phyloP scores from a whole-genome alignment of 306 rosid genomes.

The Luffa aegyptiaca region DNA sequence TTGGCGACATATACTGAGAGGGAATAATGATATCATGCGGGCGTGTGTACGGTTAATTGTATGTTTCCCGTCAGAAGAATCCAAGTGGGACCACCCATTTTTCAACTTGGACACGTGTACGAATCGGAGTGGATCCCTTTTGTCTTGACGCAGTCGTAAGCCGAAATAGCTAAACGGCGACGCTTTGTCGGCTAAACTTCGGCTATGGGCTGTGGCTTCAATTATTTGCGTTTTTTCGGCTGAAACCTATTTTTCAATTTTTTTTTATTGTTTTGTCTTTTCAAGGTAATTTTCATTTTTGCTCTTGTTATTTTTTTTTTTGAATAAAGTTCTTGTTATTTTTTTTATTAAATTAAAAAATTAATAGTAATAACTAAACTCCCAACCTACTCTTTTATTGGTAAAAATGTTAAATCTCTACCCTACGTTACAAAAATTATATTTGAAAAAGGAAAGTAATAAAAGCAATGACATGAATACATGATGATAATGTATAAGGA shows the following conservation, averaged over 20 bases:
- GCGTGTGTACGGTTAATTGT: conserved; percentile 26
- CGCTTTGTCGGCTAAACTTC: not conserved
- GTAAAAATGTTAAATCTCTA: no score
- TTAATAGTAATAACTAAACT: no score
- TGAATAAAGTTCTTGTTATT: no score
- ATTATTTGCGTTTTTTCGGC: not conserved
- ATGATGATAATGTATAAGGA: not conserved
- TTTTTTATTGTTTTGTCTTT: no score
- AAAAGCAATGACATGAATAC: not conserved
- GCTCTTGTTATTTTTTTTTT: no score
- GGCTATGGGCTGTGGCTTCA: not conserved
- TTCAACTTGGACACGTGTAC: conserved; percentile 40
- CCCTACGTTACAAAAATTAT: no score
- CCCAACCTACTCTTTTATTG: no score
- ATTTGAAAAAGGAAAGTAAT: no score
- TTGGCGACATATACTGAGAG: not conserved
- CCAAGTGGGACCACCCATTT: conserved; percentile 24
- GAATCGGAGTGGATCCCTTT: not conserved
- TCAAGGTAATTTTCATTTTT: no score
- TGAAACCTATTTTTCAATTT: not conserved
- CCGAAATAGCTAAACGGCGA: not conserved
- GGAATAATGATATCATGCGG: conserved; percentile 14
- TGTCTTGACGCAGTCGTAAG: conserved; percentile 1
- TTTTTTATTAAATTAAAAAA: no score
- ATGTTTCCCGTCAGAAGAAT: conserved; percentile 21